Percentiles rank a stretch among this genome's conserved stretches.
phyloP scores from a whole-genome alignment of 768 basidiomycete species.

The Lactarius trivialis region DNA sequence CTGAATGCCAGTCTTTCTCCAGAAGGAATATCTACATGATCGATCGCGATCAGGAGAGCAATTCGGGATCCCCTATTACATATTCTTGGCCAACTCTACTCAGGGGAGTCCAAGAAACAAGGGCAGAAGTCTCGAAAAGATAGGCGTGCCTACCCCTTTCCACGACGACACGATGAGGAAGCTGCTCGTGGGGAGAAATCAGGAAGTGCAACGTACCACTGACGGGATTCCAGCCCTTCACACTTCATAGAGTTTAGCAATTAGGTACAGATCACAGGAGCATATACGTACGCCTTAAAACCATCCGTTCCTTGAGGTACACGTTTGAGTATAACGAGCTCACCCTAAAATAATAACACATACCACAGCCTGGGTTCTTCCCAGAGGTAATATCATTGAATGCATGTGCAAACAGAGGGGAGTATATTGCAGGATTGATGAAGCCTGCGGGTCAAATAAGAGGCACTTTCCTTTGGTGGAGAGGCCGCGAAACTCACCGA shows the following conservation, averaged over 20 bases:
- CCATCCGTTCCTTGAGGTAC: slow-evolving; percentile 21
- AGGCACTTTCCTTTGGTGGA: not conserved
- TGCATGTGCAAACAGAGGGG: slow-evolving; percentile 17
- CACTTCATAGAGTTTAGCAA: slow-evolving; percentile 10
- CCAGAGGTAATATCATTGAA: slow-evolving; percentile 29
- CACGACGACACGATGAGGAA: no score
- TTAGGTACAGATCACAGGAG: no score
- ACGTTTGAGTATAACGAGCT: not conserved
- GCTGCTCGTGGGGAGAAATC: not conserved
- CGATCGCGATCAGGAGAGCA: no score
- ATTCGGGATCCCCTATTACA: no score
- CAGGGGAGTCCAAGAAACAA: slow-evolving; percentile 26
- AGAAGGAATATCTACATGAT: no score
- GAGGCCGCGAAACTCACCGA: slow-evolving; percentile 21
- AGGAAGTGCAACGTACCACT: slow-evolving; percentile 15
- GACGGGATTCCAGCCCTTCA: slow-evolving; percentile 26
- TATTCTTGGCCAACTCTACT: not conserved
- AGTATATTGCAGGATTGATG: slow-evolving; percentile 53
- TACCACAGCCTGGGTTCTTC: slow-evolving; percentile 24
- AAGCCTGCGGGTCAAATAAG: slow-evolving; percentile 22
- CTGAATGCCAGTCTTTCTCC: no score
- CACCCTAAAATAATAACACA: not conserved
- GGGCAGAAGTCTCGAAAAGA: slow-evolving; percentile 24
- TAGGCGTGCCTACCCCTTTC: slow-evolving; percentile 28
- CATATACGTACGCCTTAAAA: slow-evolving; percentile 23